A percentile compares a stretch with the other conserved stretches of the same genome.
Conservation (phyloP, 768 basidiomycete species). For the Rhizopogon roseolus region DNA sequence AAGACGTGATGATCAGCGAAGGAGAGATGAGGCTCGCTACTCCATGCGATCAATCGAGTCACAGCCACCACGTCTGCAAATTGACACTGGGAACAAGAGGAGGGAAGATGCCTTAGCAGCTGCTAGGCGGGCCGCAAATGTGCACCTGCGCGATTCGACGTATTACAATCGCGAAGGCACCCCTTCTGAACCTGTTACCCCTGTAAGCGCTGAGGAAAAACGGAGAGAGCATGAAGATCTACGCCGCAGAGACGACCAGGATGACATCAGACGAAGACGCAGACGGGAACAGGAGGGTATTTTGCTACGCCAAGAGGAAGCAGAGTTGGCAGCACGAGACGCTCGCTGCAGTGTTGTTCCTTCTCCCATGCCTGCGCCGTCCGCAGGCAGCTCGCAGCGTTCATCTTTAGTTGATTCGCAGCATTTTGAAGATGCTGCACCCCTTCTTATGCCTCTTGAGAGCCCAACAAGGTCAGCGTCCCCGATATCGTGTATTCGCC, state of each 20-base stretch:
- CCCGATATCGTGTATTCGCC: conserved; percentile 34
- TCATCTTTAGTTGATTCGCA: conserved; percentile 25
- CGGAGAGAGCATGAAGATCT: conserved; percentile 35
- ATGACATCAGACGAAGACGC: conserved; percentile 38
- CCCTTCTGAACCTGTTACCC: conserved; percentile 21
- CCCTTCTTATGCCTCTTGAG: conserved; percentile 56
- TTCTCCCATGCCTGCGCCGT: conserved; percentile 24
- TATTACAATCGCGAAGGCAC: conserved; percentile 14
- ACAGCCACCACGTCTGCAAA: conserved; percentile 19
- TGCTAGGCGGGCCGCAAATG: conserved; percentile 19
- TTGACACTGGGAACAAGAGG: conserved; percentile 26
- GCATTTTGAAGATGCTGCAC: conserved; percentile 26
- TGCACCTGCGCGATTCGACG: conserved; percentile 17
- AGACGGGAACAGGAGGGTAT: conserved; percentile 56
- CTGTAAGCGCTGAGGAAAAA: conserved; percentile 21
- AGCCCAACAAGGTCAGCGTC: conserved; percentile 52
- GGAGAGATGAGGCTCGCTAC: conserved; percentile 33
- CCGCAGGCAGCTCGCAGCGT: conserved; percentile 30
- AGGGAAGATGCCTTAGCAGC: conserved; percentile 24
- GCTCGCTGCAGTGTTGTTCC: conserved; percentile 32
- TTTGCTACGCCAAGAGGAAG: conserved; percentile 53
- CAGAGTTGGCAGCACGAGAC: conserved; percentile 44
- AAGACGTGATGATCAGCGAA: conserved; percentile 32
- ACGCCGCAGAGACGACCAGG: conserved; percentile 41
- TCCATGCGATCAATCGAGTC: conserved; percentile 4